These are phyloP conservation scores for Pulveroboletus ravenelii DNA, from an alignment of 768 basidiomycete genomes.

Conservation along the genomic window DNA sequence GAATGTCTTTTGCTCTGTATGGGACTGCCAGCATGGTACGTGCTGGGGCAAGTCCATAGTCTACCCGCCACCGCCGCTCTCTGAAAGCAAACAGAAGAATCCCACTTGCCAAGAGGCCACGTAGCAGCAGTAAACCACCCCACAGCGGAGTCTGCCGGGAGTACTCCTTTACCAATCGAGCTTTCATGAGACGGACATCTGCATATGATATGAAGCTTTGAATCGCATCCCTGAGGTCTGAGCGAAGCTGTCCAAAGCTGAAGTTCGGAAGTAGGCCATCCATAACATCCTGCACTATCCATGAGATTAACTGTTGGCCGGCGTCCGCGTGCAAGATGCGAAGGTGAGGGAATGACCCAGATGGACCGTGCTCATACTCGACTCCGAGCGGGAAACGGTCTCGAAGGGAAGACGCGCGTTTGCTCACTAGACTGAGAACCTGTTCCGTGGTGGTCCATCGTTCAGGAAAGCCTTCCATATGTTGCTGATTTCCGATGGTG, in stretches of 20 bases:
- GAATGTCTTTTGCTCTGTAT: constrained; percentile 49
- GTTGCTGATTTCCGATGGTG: constrained; percentile 23
- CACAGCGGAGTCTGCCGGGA: constrained; percentile 23
- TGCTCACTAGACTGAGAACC: constrained; percentile 16
- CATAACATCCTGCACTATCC: constrained; percentile 1
- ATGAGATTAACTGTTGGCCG: not conserved
- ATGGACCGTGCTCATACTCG: not conserved
- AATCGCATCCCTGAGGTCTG: not conserved
- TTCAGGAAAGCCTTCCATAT: constrained; percentile 29
- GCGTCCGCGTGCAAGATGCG: constrained; percentile 9
- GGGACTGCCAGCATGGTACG: constrained; percentile 49
- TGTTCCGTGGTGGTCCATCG: constrained; percentile 30
- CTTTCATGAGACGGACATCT: too few relatives aligned
- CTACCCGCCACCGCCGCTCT: constrained; percentile 45
- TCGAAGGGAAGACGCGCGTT: not conserved
- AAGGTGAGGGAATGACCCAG: constrained; percentile 15
- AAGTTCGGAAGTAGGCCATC: constrained; percentile 9
- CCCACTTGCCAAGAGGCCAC: constrained; percentile 41
- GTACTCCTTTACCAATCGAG: not conserved
- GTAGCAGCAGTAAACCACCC: constrained; percentile 38
- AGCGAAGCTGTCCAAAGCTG: constrained; percentile 5
- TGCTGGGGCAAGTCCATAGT: constrained; percentile 42
- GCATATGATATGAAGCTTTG: not conserved
- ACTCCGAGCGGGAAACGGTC: too few relatives aligned
- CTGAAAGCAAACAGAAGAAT: constrained; percentile 37